Evolutionary conservation across 2,329 filamentous ascomycete genomes (phyloP).

Genomic region (Claviceps cyperi): DNA sequence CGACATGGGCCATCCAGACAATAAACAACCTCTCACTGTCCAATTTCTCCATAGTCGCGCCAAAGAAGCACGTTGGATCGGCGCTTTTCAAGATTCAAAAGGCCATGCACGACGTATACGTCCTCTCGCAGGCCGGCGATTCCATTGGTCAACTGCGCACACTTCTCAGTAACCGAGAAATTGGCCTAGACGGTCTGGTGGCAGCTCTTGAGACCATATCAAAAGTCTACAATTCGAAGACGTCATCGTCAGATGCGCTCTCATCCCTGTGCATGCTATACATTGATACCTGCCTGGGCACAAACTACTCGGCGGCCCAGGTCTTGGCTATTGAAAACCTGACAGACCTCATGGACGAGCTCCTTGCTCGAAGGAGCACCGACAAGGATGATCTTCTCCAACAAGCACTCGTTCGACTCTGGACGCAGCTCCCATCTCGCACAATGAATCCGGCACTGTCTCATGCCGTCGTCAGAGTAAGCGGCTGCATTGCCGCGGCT

Average conservation of each 20-base stretch:
- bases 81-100: slow-evolving; percentile 27
- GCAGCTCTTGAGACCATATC: slow-evolving; percentile 20
- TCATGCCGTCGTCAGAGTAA: slow-evolving; percentile 33
- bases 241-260: slow-evolving; percentile 12
- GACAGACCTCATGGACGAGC: slow-evolving; percentile 27
- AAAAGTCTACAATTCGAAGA: slow-evolving; percentile 16
- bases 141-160: slow-evolving; percentile 12
- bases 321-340: slow-evolving; percentile 33
- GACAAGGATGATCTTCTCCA: slow-evolving; percentile 17
- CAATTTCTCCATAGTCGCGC: slow-evolving; percentile 9
- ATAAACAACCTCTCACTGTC: slow-evolving; percentile 9
- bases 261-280: slow-evolving; percentile 28
- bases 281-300: slow-evolving; percentile 23
- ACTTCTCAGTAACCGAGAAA: slow-evolving; percentile 15
- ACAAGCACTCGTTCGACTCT: slow-evolving; percentile 23
- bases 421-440: slow-evolving; percentile 23
- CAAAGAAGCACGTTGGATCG: slow-evolving; percentile 10
- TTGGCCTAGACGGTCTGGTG: slow-evolving; percentile 22
- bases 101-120: slow-evolving; percentile 23
- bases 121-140: slow-evolving; percentile 12
- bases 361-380: slow-evolving; percentile 16
- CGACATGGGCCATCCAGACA: slow-evolving; percentile 20
- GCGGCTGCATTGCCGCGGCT: slow-evolving; percentile 29
- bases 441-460: slow-evolving; percentile 33
- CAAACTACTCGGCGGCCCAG: slow-evolving; percentile 29